These are phyloP conservation scores for Cajanus cajan DNA, from an alignment of 306 rosid species.

Conservation along the genomic window DNA sequence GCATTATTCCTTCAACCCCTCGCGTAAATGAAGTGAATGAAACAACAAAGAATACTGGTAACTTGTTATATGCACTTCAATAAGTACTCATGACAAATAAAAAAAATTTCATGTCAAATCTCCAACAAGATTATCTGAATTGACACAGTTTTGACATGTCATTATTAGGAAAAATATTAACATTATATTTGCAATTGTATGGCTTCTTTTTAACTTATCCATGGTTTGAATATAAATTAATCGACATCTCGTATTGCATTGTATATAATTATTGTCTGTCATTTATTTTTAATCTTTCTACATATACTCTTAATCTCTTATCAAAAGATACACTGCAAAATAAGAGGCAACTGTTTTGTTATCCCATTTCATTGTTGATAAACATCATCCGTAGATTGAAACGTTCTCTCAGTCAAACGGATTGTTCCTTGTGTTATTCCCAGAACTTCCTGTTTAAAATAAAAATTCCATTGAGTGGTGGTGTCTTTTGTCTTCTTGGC, in stretches of 20 bases:
- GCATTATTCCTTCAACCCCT: constrained; percentile 89
- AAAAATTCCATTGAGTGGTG: neutral
- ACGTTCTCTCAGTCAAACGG: neutral
- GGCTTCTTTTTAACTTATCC: neutral
- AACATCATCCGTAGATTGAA: too few species aligned
- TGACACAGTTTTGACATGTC: neutral
- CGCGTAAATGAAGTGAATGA: constrained; percentile 51
- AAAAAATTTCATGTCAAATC: neutral
- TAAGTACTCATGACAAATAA: neutral
- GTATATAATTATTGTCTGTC: neutral
- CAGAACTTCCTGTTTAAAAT: neutral
- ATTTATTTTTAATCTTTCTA: too few species aligned
- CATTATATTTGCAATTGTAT: neutral
- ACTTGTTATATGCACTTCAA: neutral
- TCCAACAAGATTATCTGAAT: neutral
- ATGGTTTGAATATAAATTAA: neutral
- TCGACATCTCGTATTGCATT: neutral
- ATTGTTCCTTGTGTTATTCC: neutral
- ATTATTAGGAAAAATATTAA: neutral
- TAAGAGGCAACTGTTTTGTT: too few species aligned
- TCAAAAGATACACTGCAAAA: too few species aligned
- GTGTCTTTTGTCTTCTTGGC: constrained; percentile 8
- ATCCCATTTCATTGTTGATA: too few species aligned
- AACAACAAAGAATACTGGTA: constrained; percentile 64
- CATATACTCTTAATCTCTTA: too few species aligned